phyloP scores from a whole-genome alignment of 768 basidiomycete genomes.

The Kwoniella bestiolae region DNA sequence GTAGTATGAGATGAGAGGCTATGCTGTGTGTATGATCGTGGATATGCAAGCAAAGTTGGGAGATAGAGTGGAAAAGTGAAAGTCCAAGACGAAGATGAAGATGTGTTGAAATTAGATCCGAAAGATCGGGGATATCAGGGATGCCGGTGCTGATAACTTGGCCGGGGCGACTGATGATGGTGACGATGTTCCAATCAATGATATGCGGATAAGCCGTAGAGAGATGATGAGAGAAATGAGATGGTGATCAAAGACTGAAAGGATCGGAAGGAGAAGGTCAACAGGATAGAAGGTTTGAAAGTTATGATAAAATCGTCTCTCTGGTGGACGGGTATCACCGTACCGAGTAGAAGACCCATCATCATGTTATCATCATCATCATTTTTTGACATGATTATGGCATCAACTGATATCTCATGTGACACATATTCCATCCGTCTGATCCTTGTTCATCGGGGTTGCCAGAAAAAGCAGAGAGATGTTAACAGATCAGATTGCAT shows the following conservation, averaged over 20 bases:
- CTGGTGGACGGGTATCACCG: conserved; percentile 3
- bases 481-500: background rate
- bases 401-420: background rate
- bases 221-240: background rate
- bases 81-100: background rate
- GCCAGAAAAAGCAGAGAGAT: background rate
- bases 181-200: background rate
- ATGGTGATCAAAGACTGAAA: background rate
- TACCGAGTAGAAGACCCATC: background rate
- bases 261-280: background rate
- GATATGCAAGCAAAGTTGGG: background rate
- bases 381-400: no score
- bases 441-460: conserved; percentile 6
- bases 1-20: background rate
- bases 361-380: background rate
- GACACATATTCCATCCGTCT: background rate
- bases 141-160: background rate
- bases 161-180: background rate
- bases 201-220: background rate
- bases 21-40: background rate
- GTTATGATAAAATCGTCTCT: background rate
- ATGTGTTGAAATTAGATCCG: conserved; percentile 5
- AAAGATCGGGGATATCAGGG: conserved; percentile 5
- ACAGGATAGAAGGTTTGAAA: background rate
- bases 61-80: background rate